Evolutionary conservation across 2,329 filamentous ascomycete genomes (phyloP).

Genomic region (Sporothrix mexicana): DNA sequence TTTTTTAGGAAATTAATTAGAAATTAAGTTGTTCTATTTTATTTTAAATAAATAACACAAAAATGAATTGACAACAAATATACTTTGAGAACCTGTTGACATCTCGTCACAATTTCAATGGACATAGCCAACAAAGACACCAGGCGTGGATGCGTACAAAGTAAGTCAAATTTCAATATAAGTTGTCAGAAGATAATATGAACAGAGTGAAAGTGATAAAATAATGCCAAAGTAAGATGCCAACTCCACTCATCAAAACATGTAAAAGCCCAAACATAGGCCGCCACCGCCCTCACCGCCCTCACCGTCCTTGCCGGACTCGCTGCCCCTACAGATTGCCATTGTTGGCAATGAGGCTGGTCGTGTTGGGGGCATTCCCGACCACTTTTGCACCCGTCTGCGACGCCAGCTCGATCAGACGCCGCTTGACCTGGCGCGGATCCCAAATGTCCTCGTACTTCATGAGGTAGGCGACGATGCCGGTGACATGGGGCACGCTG

Average conservation of each 20-base stretch:
- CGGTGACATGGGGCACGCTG: slow-evolving; percentile 39
- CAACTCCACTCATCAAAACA: slow-evolving; percentile 17
- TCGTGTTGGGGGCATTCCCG: slow-evolving; percentile 54
- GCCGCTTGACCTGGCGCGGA: slow-evolving; percentile 64
- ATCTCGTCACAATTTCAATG: too few relatives aligned
- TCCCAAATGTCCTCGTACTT: slow-evolving; percentile 47
- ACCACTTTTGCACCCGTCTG: slow-evolving; percentile 52
- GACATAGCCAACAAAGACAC: too few relatives aligned
- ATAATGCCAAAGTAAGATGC: background rate
- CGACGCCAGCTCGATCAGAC: slow-evolving; percentile 65
- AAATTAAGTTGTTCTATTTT: background rate
- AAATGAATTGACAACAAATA: too few relatives aligned
- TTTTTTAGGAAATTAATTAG: background rate
- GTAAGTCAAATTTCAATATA: background rate
- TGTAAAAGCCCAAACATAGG: background rate
- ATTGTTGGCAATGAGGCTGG: slow-evolving; percentile 63
- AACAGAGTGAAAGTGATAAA: background rate
- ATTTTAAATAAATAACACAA: background rate
- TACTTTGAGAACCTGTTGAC: too few relatives aligned
- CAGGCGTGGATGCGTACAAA: background rate
- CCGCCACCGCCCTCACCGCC: background rate
- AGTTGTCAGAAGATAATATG: background rate
- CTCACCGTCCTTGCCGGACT: background rate
- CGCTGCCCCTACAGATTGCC: slow-evolving; percentile 49
- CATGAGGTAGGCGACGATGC: slow-evolving; percentile 40